Conservation (phyloP, 768 basidiomycete genomes). For the Xerocomellus intermedius region DNA sequence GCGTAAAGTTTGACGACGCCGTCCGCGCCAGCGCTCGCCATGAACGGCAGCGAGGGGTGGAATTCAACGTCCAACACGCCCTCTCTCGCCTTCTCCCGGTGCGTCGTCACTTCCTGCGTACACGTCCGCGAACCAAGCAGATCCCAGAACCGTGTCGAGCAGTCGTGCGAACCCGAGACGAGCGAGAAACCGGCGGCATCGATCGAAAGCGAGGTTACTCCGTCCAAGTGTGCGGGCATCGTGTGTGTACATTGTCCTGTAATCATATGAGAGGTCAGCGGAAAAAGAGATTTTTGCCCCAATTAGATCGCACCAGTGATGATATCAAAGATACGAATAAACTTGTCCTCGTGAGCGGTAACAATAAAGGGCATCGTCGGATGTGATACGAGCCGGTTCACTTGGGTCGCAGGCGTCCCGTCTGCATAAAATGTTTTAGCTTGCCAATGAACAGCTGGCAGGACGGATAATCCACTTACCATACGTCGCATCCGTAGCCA, state of each 20-base stretch:
- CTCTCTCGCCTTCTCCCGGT: slow-evolving; percentile 87
- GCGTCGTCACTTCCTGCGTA: slow-evolving; percentile 85
- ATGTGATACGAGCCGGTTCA: slow-evolving; percentile 86
- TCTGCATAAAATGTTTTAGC: slow-evolving; percentile 42
- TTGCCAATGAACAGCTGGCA: neutral
- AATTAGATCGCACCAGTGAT: slow-evolving; percentile 57
- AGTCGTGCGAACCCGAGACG: slow-evolving; percentile 90
- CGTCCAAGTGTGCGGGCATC: slow-evolving; percentile 87
- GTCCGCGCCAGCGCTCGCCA: slow-evolving; percentile 95
- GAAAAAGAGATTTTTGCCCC: neutral
- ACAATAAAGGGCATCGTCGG: slow-evolving; percentile 87
- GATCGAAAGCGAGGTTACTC: slow-evolving; percentile 87
- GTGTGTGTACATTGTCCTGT: slow-evolving; percentile 85
- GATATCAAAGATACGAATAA: slow-evolving; percentile 87
- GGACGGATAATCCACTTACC: slow-evolving; percentile 37
- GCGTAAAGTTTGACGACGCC: slow-evolving; percentile 91
- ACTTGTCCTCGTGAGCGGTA: slow-evolving; percentile 92
- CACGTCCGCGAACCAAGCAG: slow-evolving; percentile 76
- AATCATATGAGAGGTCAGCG: slow-evolving; percentile 3
- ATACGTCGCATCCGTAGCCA: slow-evolving; percentile 59
- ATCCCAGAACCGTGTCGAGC: slow-evolving; percentile 95
- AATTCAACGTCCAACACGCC: slow-evolving; percentile 89
- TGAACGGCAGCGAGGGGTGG: slow-evolving; percentile 77
- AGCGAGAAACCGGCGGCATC: slow-evolving; percentile 85
- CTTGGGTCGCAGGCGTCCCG: slow-evolving; percentile 71